A percentile compares a stretch with the other conserved stretches of the same genome.
These are phyloP conservation scores for Rhizopogon sp. DNA, from an alignment of 768 basidiomycete species.

Conservation along the genomic window DNA sequence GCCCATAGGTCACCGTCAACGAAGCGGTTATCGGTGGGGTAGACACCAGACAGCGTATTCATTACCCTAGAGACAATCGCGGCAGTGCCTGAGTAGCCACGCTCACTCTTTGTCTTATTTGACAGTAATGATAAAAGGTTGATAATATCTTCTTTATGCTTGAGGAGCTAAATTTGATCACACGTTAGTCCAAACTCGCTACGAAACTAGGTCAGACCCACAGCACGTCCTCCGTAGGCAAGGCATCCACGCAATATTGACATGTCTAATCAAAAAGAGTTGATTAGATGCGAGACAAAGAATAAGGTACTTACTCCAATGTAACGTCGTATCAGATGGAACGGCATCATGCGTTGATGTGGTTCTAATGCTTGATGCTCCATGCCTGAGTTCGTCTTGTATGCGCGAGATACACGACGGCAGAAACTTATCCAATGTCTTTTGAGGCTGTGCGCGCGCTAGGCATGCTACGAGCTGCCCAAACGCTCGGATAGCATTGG, in stretches of 20 bases:
- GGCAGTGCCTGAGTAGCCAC: constrained; percentile 80
- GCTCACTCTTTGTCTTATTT: constrained; percentile 81
- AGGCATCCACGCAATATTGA: constrained; percentile 79
- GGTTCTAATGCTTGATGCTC: constrained; percentile 82
- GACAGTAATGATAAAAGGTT: constrained; percentile 59
- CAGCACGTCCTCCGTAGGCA: constrained; percentile 63
- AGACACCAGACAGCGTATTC: constrained; percentile 68
- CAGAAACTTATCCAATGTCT: constrained; percentile 76
- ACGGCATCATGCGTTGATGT: constrained; percentile 70
- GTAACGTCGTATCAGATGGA: constrained; percentile 83
- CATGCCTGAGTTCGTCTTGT: constrained; percentile 80
- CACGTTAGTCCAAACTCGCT: constrained; percentile 1
- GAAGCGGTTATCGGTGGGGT: constrained; percentile 74
- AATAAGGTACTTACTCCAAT: constrained; percentile 68
- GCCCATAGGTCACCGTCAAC: constrained; percentile 82
- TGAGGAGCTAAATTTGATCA: constrained; percentile 48
- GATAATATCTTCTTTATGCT: constrained; percentile 62
- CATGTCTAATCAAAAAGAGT: constrained; percentile 46
- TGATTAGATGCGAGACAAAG: not conserved
- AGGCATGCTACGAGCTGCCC: constrained; percentile 85
- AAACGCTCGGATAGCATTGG: constrained; percentile 88
- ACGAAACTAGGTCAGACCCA: constrained; percentile 27
- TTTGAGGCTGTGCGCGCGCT: constrained; percentile 70
- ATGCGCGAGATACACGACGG: constrained; percentile 74
- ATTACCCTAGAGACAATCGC: constrained; percentile 73